Conservation (phyloP, 2,329 filamentous ascomycete species). For the Domatiomyces globalis region DNA sequence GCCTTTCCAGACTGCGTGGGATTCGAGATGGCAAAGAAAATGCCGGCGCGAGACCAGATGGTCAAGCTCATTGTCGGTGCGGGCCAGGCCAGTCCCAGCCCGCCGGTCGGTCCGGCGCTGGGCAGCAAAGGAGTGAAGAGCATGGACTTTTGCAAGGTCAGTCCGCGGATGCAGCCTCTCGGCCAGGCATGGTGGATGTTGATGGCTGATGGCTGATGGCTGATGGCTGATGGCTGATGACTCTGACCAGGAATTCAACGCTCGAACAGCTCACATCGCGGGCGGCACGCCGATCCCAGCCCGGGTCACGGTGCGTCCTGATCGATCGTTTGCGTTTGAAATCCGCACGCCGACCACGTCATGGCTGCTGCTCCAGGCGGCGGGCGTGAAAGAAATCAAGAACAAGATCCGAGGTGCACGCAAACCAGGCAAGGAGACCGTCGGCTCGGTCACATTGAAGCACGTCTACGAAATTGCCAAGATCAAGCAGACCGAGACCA, state of each 20-base stretch:
- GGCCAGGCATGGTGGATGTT: background rate
- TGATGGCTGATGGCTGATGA: conserved; percentile 2
- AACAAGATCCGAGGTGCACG: conserved; percentile 61
- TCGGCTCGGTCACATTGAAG: conserved; percentile 83
- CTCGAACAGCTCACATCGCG: conserved; percentile 70
- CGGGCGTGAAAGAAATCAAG: conserved; percentile 56
- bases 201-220: background rate
- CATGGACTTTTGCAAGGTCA: conserved; percentile 98
- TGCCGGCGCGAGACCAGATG: conserved; percentile 50
- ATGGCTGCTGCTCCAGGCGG: conserved; percentile 72
- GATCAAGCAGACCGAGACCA: conserved; percentile 72
- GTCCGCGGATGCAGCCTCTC: conserved; percentile 5
- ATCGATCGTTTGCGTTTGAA: conserved; percentile 86
- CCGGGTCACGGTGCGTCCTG: conserved; percentile 78
- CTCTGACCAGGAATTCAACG: conserved; percentile 74
- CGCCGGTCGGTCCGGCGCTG: conserved; percentile 87
- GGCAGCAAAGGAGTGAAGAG: conserved; percentile 97
- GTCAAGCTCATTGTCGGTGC: conserved; percentile 97
- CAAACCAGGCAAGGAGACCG: conserved; percentile 58
- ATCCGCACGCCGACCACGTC: conserved; percentile 89
- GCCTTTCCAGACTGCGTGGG: background rate
- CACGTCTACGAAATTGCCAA: conserved; percentile 96
- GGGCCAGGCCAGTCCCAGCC: conserved; percentile 85
- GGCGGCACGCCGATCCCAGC: conserved; percentile 78
- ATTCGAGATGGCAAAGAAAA: conserved; percentile 37